Evolutionary conservation across 306 rosid genomes (phyloP), one percentile per base, ranked within the genome.

Genomic region (Malus fusca): DNA sequence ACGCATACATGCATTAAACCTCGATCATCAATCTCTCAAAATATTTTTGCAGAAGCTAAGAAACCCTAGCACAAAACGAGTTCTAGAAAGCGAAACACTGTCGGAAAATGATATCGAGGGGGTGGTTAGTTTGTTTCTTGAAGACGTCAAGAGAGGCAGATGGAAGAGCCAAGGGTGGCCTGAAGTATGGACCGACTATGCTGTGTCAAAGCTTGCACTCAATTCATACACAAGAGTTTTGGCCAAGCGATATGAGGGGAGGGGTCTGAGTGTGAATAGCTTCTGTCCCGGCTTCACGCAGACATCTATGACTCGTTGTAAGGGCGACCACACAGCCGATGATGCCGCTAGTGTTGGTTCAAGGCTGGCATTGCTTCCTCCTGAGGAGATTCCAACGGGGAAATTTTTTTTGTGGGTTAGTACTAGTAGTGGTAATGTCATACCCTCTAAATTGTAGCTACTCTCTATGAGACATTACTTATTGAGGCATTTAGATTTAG

Each of bases 131-230:
- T 74, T 23, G 69, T 95, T 95, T 78, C 75, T 84, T 0, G 58
- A 81, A 17, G 87, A 83, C 22, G 97, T 88, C 75, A 88, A 75
- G 84, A 79, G 71, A 1, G 96, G 93, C 28, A 81, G 58, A 6
- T 95, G 99, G 99, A 75, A 81, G 79, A 82, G 69, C 8, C 6
- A 69, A 67, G 99, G 99, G 23, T 95, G 99, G 99, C 99, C 99
- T 3, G 75, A 76, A 14, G 14, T 89, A 15, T 95, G 99, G 99
- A 92, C 99, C 1, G 99, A 89, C 8, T 95, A 95, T n/a, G 92
- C 99, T 0, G 91, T 95, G 6, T 90, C 99, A 0, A 95, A 95
- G 83, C 66, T 95, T 25, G 99, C 97, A 0, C 68, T 95, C 13
- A 95, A 92, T 68, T 85, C 99, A 2, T 90, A 92, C 82, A 81